Base-by-base conservation (phyloP, 2,329 filamentous ascomycete species). In the Metarhizium guizhouense region DNA sequence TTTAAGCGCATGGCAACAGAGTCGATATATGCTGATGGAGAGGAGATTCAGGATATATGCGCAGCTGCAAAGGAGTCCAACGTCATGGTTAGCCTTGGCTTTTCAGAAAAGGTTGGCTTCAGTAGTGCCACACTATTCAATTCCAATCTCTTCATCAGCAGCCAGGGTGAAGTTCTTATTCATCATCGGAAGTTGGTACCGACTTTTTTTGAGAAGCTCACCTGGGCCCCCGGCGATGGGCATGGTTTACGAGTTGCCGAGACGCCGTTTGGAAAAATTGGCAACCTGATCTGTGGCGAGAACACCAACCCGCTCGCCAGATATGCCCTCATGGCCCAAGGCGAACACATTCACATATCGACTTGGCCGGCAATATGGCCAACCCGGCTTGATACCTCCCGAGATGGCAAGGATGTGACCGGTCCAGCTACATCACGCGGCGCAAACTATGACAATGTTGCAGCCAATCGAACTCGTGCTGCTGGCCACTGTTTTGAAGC, bases 401-500 rank as follows among this genome's bases (percentile, higher is more conserved):
- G 10, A 34, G n/a, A 10, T 2, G n/a, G 25, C 25, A 25, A 25
- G 25, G 18, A 11, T 6, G 14, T 6, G 40, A 16, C 6, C 8
- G 16, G 40, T 16, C 13, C 10, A 16, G n/a, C 0, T 30, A 0
- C 0, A n/a, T 1, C 0, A 1, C 20, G 3, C 11, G 14, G 8
- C 25, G 56, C 56, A 0, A 76, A 80, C 47, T 82, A 81, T 58
- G 76, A 82, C 58, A 81, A 82, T 57, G 67, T 81, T 1, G 68
- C 74, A 0, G 79, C 79, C 0, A 82, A 83, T 58, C 67, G 72
- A n/a, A 77, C 69, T 0, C 67, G 80, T 3, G 74, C 76, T 2
- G 78, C 78, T 0, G 78, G 77, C 0, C 79, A 82, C 62, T 82
- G 78, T 58, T 82, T 83, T 58, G 80, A 82, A 55, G 79, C 76